A percentile compares a stretch with the other conserved stretches of the same genome.
Evolutionary conservation across 148 eudicot species (phyloP).

Genomic region (Diospyros lotus): DNA sequence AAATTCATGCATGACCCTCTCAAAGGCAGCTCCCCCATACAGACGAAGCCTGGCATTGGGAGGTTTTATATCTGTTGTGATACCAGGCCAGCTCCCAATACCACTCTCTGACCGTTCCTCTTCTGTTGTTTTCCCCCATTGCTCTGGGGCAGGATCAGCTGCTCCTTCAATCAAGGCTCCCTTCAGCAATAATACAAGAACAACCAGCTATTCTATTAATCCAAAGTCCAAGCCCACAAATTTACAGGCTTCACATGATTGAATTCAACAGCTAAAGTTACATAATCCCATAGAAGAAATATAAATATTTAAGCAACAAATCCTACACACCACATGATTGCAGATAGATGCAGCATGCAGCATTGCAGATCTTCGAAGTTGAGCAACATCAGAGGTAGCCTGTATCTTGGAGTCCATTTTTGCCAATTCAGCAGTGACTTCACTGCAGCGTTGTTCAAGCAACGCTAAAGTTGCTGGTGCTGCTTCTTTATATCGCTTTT

Average conservation of each 20-base stretch:
- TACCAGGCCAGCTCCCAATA: slow-evolving; percentile 94
- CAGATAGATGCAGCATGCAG: slow-evolving; percentile 75
- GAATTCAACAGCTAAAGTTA: background rate
- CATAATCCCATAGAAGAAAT: background rate
- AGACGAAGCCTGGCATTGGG: slow-evolving; percentile 83
- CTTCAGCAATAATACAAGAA: slow-evolving; percentile 33
- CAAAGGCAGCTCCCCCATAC: slow-evolving; percentile 98
- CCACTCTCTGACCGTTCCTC: slow-evolving; percentile 88
- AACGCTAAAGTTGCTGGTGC: slow-evolving; percentile 92
- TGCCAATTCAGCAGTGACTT: slow-evolving; percentile 64
- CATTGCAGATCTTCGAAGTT: slow-evolving; percentile 89
- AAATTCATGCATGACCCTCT: slow-evolving; percentile 94
- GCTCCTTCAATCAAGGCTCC: slow-evolving; percentile 91
- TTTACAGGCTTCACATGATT: background rate
- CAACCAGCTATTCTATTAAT: slow-evolving; percentile 2
- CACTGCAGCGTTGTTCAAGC: slow-evolving; percentile 90
- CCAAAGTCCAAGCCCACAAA: background rate
- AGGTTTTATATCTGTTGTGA: slow-evolving; percentile 62
- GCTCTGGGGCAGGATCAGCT: slow-evolving; percentile 94
- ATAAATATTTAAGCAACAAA: slow-evolving; percentile 1
- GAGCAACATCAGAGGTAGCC: slow-evolving; percentile 90
- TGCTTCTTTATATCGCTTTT: slow-evolving; percentile 93
- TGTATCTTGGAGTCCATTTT: slow-evolving; percentile 76
- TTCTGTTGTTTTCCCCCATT: slow-evolving; percentile 94
- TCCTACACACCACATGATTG: slow-evolving; percentile 69